A percentile compares a stretch with the other conserved stretches of the same genome.
These are phyloP conservation scores for Suillus decipiens DNA, from an alignment of 768 basidiomycete genomes.

Conservation along the genomic window DNA sequence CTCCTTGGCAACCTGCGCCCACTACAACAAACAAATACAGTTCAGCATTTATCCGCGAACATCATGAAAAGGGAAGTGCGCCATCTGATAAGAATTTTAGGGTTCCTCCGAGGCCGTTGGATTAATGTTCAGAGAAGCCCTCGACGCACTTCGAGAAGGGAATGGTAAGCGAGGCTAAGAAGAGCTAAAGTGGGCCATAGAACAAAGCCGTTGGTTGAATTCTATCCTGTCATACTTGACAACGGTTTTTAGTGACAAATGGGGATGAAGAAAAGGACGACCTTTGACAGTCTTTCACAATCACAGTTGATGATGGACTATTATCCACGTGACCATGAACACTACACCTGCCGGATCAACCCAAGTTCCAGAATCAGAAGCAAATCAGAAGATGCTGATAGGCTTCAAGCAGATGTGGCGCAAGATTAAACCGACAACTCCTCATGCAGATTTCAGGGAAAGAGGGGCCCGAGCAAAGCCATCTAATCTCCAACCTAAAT, in stretches of 20 bases:
- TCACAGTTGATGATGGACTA: not conserved
- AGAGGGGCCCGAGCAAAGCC: not conserved
- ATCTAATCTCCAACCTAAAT: conserved; percentile 6
- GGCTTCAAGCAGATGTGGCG: conserved; percentile 10
- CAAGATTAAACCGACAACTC: not conserved
- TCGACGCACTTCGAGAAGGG: not conserved
- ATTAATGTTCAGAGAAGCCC: not conserved
- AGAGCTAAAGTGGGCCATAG: not conserved
- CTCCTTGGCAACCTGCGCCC: conserved; percentile 10
- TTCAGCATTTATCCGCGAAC: not conserved
- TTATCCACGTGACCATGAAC: conserved; percentile 7
- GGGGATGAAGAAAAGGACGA: conserved; percentile 8
- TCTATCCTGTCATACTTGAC: conserved; percentile 2
- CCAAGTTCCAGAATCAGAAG: conserved; percentile 1
- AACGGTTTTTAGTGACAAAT: conserved; percentile 1
- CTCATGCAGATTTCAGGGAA: not conserved
- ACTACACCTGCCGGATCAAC: conserved; percentile 8
- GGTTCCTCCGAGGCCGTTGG: not conserved
- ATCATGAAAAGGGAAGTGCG: not conserved
- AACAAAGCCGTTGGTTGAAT: not conserved
- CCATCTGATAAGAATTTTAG: conserved; percentile 9
- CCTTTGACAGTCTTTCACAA: conserved; percentile 10
- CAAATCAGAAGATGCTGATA: conserved; percentile 1
- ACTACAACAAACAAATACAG: conserved; percentile 4
- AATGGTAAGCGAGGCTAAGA: not conserved